A percentile compares a stretch with the other conserved stretches of the same genome.
Evolutionary conservation across 495 filamentous ascomycete genomes (phyloP).

Genomic region (Astrothelium subdiscretum): DNA sequence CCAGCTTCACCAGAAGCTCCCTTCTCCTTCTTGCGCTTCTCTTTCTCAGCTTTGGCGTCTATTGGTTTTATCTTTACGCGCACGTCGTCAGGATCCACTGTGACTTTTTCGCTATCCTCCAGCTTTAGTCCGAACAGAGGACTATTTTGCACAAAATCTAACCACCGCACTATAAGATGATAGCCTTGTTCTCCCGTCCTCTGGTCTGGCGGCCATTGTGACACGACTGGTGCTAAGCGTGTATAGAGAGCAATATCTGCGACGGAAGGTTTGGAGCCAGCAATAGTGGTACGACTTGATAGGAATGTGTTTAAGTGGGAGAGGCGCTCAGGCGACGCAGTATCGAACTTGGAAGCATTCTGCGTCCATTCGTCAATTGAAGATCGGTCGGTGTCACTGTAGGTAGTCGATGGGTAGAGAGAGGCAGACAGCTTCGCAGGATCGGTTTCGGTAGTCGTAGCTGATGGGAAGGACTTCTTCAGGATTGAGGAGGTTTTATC

Average conservation of each 20-base stretch:
- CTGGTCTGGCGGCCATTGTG: constrained; percentile 74
- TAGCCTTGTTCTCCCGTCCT: constrained; percentile 81
- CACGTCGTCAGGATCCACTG: constrained; percentile 67
- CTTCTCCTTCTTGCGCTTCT: constrained; percentile 38
- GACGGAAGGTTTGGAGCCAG: constrained; percentile 81
- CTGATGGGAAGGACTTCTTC: constrained; percentile 12
- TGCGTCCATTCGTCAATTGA: constrained; percentile 67
- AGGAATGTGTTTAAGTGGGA: constrained; percentile 74
- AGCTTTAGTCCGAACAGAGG: constrained; percentile 62
- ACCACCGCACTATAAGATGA: constrained; percentile 80
- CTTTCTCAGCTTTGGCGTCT: constrained; percentile 44
- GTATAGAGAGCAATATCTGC: constrained; percentile 84
- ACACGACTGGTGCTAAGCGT: constrained; percentile 63
- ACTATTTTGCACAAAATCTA: constrained; percentile 92
- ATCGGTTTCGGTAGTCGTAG: constrained; percentile 26
- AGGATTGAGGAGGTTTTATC: constrained; percentile 8
- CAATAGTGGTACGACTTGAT: constrained; percentile 73
- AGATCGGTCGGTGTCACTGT: constrained; percentile 44
- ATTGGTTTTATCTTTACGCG: constrained; percentile 44
- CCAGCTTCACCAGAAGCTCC: constrained; percentile 17
- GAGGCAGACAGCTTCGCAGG: constrained; percentile 39
- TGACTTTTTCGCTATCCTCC: constrained; percentile 62
- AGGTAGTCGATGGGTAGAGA: constrained; percentile 42
- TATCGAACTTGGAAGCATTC: constrained; percentile 50
- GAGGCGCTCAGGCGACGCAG: constrained; percentile 45